phyloP scores from a whole-genome alignment of 176 grass and related monocot genomes.

The Cenchrus americanus region DNA sequence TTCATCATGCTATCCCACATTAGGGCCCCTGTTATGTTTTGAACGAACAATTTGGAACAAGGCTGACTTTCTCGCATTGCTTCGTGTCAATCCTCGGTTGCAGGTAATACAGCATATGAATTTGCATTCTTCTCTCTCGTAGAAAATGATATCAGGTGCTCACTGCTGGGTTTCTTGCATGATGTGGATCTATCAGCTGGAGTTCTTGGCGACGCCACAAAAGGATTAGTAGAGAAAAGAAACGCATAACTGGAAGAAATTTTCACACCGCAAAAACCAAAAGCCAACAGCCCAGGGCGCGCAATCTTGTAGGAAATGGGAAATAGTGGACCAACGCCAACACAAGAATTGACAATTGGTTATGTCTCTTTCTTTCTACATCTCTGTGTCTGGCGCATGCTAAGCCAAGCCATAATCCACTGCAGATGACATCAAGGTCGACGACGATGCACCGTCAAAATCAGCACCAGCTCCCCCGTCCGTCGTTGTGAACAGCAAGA shows the following conservation, averaged over 20 bases:
- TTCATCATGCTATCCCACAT: neutral
- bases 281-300: constrained; percentile 15
- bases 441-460: constrained; percentile 45
- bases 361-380: constrained; percentile 18
- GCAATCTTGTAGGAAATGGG: constrained; percentile 29
- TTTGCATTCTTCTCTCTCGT: constrained; percentile 38
- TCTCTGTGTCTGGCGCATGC: neutral
- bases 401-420: constrained; percentile 20
- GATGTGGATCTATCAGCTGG: constrained; percentile 7
- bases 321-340: constrained; percentile 10
- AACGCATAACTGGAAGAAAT: constrained; percentile 26
- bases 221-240: constrained; percentile 39
- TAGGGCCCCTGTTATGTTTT: neutral
- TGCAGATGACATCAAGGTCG: constrained; percentile 77
- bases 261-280: neutral
- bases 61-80: neutral
- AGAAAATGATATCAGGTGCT: constrained; percentile 42
- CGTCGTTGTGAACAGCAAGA: constrained; percentile 35
- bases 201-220: constrained; percentile 47
- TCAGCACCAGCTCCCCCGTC: constrained; percentile 40
- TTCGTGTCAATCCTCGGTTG: neutral
- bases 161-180: neutral
- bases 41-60: neutral
- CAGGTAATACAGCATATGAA: constrained; percentile 61
- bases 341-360: constrained; percentile 59